Percentiles rank a stretch among this genome's conserved stretches.
Conservation (phyloP, 805 yeast genomes). For the Ogataea nonfermentans region DNA sequence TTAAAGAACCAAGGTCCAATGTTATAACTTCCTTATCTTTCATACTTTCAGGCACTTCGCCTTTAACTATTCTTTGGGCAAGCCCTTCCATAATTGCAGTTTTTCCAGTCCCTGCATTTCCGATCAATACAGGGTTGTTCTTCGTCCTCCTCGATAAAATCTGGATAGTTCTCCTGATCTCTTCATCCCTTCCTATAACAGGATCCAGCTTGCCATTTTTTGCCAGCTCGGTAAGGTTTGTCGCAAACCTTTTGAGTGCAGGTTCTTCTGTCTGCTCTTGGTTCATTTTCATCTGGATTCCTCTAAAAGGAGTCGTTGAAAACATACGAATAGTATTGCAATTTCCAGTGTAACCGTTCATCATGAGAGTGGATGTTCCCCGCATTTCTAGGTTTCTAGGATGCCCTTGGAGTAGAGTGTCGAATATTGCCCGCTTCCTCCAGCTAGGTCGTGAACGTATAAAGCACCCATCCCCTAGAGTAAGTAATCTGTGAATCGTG, state of each 20-base stretch:
- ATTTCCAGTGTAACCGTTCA: too few species aligned
- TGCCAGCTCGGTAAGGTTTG: conserved; percentile 84
- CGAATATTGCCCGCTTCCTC: too few species aligned
- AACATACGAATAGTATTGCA: background rate
- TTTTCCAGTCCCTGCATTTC: conserved; percentile 98
- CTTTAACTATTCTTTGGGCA: conserved; percentile 87
- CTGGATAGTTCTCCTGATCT: conserved; percentile 88
- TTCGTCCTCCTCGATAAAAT: conserved; percentile 89
- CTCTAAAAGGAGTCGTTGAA: too few species aligned
- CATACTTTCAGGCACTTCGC: conserved; percentile 94
- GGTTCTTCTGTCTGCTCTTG: conserved; percentile 51
- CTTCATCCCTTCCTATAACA: conserved; percentile 95
- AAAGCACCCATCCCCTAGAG: too few species aligned
- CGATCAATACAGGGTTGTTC: conserved; percentile 92
- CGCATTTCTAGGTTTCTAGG: too few species aligned
- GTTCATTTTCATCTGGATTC: conserved; percentile 33
- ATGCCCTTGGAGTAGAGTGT: too few species aligned
- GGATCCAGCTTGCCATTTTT: conserved; percentile 91
- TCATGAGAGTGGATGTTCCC: too few species aligned
- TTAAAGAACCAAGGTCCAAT: conserved; percentile 81
- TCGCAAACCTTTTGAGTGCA: conserved; percentile 81
- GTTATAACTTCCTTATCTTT: conserved; percentile 81
- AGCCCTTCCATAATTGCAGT: conserved; percentile 96
- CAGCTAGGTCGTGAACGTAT: too few species aligned
- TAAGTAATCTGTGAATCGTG: too few species aligned